Evolutionary conservation across 164 flowering plant species (phyloP).

Genomic region (Hamamelis virginiana): DNA sequence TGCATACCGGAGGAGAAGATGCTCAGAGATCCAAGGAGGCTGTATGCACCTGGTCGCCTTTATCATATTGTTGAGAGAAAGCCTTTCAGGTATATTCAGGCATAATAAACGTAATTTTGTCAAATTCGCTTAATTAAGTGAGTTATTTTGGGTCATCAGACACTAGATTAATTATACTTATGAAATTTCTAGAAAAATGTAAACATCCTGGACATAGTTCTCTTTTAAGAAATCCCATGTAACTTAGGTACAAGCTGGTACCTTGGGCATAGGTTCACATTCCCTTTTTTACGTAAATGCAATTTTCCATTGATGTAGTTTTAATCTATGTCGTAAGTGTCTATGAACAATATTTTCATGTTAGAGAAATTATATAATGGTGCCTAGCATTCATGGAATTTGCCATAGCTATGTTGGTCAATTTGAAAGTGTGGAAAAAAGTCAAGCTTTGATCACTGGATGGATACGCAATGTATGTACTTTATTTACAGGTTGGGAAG

Average conservation of each 20-base stretch:
- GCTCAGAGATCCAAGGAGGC: conserved; percentile 90
- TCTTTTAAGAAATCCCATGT: neutral
- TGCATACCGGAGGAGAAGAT: conserved; percentile 78
- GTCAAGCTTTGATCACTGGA: neutral
- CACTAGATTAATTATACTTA: neutral
- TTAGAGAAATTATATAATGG: too few relatives aligned
- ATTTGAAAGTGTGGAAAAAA: neutral
- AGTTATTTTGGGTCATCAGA: neutral
- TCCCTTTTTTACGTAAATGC: neutral
- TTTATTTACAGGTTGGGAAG: conserved; percentile 52
- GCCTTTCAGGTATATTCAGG: conserved; percentile 65
- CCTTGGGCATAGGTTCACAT: neutral
- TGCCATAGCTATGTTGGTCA: neutral
- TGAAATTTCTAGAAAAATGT: neutral
- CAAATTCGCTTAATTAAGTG: neutral
- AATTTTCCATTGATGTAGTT: neutral
- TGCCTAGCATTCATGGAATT: too few relatives aligned
- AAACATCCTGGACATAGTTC: neutral
- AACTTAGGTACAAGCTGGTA: neutral
- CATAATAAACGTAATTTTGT: neutral
- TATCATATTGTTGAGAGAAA: conserved; percentile 96
- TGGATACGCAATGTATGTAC: neutral
- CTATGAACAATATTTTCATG: neutral
- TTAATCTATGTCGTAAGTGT: neutral
- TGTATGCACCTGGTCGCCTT: conserved; percentile 97